Conservation (phyloP, 1,284 basidiomycete species). For the Pterulicium gracile region DNA sequence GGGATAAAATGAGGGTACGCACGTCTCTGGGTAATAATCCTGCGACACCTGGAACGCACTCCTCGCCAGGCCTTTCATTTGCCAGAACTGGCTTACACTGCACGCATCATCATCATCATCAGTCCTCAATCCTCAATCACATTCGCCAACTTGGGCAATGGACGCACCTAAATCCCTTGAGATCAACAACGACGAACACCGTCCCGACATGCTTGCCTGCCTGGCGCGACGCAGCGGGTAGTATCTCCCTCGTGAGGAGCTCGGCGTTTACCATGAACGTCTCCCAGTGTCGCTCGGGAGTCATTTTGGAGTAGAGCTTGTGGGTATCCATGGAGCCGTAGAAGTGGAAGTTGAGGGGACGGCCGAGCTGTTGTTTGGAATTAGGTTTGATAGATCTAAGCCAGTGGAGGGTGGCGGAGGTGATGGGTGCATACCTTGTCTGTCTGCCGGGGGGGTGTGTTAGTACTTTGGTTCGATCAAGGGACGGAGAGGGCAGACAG, state of each 20-base stretch:
- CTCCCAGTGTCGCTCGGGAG: constrained; percentile 56
- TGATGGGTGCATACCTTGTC: constrained; percentile 36
- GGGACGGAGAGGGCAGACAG: constrained; percentile 9
- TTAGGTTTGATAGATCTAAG: neutral
- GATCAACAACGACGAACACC: constrained; percentile 53
- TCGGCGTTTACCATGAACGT: constrained; percentile 52
- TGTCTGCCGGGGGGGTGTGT: constrained; percentile 25
- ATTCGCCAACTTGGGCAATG: neutral
- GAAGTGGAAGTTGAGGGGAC: constrained; percentile 55
- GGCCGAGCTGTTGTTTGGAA: constrained; percentile 36
- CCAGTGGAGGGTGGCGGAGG: neutral
- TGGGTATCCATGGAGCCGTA: constrained; percentile 50
- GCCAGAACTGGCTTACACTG: constrained; percentile 61
- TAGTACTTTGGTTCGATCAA: constrained; percentile 1
- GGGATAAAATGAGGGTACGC: constrained; percentile 14
- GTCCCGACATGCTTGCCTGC: constrained; percentile 39
- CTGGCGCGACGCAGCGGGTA: constrained; percentile 44
- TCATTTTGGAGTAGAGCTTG: constrained; percentile 46
- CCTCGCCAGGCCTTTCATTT: constrained; percentile 50
- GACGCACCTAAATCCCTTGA: constrained; percentile 54
- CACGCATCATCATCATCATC: constrained; percentile 1
- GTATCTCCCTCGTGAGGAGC: constrained; percentile 40
- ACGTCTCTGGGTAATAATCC: constrained; percentile 71
- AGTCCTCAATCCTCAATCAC: neutral
- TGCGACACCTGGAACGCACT: constrained; percentile 61